These are phyloP conservation scores for Citrus maxima DNA, from an alignment of 345 rosid genomes.

Conservation along the genomic window DNA sequence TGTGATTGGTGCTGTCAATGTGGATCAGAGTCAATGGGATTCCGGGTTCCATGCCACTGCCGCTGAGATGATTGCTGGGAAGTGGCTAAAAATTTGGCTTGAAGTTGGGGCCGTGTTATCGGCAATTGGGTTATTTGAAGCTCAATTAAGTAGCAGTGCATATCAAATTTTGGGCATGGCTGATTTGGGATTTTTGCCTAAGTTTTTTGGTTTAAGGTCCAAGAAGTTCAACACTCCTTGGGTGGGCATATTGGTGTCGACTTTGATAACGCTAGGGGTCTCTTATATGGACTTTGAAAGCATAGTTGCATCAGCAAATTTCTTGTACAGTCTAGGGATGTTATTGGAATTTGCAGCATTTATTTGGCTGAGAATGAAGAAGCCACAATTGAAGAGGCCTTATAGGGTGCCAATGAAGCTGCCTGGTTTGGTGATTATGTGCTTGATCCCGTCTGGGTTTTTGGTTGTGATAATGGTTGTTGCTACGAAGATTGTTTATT, in stretches of 20 bases:
- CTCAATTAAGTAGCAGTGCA: conserved; percentile 73
- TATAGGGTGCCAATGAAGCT: conserved; percentile 38
- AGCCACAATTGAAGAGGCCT: conserved; percentile 37
- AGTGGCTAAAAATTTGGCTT: conserved; percentile 70
- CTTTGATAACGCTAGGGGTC: conserved; percentile 36
- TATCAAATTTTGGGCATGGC: conserved; percentile 70
- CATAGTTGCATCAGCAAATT: conserved; percentile 46
- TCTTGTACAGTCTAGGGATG: conserved; percentile 55
- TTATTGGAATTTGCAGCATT: conserved; percentile 50
- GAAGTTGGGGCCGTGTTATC: conserved; percentile 69
- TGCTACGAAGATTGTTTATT: conserved; percentile 38
- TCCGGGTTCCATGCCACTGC: conserved; percentile 52
- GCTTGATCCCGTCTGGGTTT: conserved; percentile 50
- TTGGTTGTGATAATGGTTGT: conserved; percentile 40
- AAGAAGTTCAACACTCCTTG: conserved; percentile 47
- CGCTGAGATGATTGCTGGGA: conserved; percentile 71
- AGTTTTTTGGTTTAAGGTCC: conserved; percentile 34
- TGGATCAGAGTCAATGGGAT: conserved; percentile 61
- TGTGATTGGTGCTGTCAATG: conserved; percentile 57
- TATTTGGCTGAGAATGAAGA: conserved; percentile 45
- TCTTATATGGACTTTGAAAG: conserved; percentile 42
- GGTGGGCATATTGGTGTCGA: conserved; percentile 44
- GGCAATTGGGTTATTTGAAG: conserved; percentile 71
- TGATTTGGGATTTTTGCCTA: conserved; percentile 45
- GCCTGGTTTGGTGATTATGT: conserved; percentile 41